A percentile compares a stretch with the other conserved stretches of the same genome.
phyloP scores from a whole-genome alignment of 305 asterid species.

The Rubia occidens region DNA sequence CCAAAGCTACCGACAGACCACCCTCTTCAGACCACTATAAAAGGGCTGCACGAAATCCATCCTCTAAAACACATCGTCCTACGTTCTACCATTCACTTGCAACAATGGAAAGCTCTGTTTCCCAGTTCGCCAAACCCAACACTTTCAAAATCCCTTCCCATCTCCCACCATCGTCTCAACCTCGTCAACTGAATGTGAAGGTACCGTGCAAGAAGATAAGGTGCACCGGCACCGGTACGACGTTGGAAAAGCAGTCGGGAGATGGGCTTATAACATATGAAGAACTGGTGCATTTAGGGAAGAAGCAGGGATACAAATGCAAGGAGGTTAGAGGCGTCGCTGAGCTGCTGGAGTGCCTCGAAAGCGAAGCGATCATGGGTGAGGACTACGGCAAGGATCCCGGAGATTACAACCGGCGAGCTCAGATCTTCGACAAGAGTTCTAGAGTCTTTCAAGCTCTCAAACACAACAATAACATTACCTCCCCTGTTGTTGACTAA shows the following conservation, averaged over 20 bases:
- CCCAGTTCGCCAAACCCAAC: slow-evolving; percentile 11
- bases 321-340: slow-evolving; percentile 35
- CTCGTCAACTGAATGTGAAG: neutral
- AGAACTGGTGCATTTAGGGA: slow-evolving; percentile 30
- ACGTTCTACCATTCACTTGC: neutral
- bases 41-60: neutral
- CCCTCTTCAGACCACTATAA: neutral
- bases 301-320: slow-evolving; percentile 30
- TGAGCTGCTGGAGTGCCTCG: slow-evolving; percentile 69
- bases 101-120: slow-evolving; percentile 26
- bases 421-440: slow-evolving; percentile 58
- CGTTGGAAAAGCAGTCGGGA: slow-evolving; percentile 19
- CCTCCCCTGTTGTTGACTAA: neutral
- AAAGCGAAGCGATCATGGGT: slow-evolving; percentile 83
- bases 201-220: slow-evolving; percentile 7
- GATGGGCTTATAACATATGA: slow-evolving; percentile 26
- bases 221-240: slow-evolving; percentile 16
- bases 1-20: neutral
- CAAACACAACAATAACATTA: slow-evolving; percentile 19
- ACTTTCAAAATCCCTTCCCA: neutral
- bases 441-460: slow-evolving; percentile 57
- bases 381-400: slow-evolving; percentile 69
- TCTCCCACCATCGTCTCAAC: neutral
- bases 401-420: slow-evolving; percentile 65
- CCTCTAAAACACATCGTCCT: neutral